Base-by-base conservation (phyloP, 371 early-diverging fungal species). In the Rozella allomycis region DNA sequence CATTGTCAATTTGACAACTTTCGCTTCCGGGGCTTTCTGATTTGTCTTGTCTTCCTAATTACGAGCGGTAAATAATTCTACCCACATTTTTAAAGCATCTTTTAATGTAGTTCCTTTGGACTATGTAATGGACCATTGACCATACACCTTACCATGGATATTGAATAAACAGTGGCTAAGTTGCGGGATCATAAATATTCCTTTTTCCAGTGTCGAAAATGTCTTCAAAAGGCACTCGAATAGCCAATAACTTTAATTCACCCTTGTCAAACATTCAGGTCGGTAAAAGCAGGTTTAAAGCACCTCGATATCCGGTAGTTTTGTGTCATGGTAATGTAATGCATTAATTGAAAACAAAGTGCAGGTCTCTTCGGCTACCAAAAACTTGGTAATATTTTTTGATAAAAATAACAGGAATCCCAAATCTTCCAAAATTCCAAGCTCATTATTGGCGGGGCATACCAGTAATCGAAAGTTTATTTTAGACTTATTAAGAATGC, bases 381-480 rank as follows among this genome's bases (percentile, higher is more conserved):
- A 50, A 67, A 65, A 30, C 47, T 66, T 18, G 67, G 42, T 34
- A 14, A 13, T 14, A 1, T 17, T 5, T 0, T 6, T 19, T 21
- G 31, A 14, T 25, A 25, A 25, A 17, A 10, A 25, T n/a, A 22
- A 17, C 22, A 11, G 32, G 44, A 73, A 84, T 1, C 79, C 79
- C 0, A 70, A 67, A 17, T 43, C 64, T 11, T 14, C 90, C 90
- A 0, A 45, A 53, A 12, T 50, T 85, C 14, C 86, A 80, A 48
- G 50, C 80, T 13, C 76, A 76, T 26, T 88, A 88, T 45, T 88
- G 86, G 86, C 60, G 67, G 17, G 84, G 82, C n/a, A n/a, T n/a
- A n/a, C n/a, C n/a, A n/a, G n/a, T n/a, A n/a, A n/a, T n/a, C n/a
- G n/a, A n/a, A n/a, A n/a, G n/a, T n/a, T n/a, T n/a, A n/a, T n/a